Base-by-base conservation (phyloP, 306 rosid species). In the Acacia acuminata region DNA sequence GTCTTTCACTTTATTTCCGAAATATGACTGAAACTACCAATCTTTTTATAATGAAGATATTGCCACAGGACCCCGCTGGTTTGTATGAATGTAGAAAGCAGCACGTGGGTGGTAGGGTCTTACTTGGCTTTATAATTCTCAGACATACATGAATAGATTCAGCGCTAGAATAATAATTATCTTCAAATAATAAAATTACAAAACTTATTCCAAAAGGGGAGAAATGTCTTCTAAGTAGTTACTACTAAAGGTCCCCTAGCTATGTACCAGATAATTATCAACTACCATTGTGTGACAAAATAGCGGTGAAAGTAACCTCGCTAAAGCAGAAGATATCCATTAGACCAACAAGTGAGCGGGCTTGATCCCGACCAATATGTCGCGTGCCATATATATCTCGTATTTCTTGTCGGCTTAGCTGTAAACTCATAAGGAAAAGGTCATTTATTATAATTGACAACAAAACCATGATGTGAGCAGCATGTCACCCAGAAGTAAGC, bases 271-370 rank as follows among this genome's bases (percentile, higher is more conserved):
- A 75, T 32, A 69, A 53, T 24, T 44, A 44, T 43, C 75, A 42
- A 43, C 77, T 38, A 75, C 36, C 55, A 22, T 34, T 47, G 77
- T 56, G 72, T 67, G 80, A 73, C 50, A 58, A 60, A 50, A n/a
- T 66, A 27, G 61, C 40, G 67, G 47, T 63, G 56, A 76, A 76
- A 88, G 93, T 61, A 51, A 93, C 99, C 98, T 95, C 99, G 77
- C 97, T 95, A 82, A 95, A 93, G 89, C 99, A 95, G 87, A 95
- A 95, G 86, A 95, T 90, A 89, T 95, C 99, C 99, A 95, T 95
- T 86, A 95, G 86, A 82, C 92, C 93, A 87, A 88, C 96, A 84
- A 95, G 97, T n/a, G 88, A 86, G 56, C 83, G 91, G 48, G 97
- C 98, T 82, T 95, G 96, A 82, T 95, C 99, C 67, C 94, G 98